Base-by-base conservation (phyloP, 192 early-diverging fungal species). In the Gaertneriomyces sp. region DNA sequence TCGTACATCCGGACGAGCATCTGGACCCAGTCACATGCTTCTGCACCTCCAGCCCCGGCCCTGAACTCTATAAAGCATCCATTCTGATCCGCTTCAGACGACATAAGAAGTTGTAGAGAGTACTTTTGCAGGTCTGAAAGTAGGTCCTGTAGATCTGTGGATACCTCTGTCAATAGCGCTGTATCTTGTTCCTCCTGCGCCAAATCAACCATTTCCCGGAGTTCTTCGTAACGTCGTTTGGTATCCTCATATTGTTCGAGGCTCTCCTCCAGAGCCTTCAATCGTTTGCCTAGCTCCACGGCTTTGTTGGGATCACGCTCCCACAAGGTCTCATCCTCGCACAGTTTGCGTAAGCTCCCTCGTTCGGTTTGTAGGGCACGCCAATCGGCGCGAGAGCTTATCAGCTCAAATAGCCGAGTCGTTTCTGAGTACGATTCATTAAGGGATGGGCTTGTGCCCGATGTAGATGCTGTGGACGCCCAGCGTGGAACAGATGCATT, bases 31-130 rank as follows among this genome's bases (percentile, higher is more conserved):
- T 81, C 81, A 47, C 79, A 81, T 7, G 77, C 40, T 63, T 84
- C 81, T 7, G 61, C 70, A 5, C 81, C 81, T 33, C 81, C 81
- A 7, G 76, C 63, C 4, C 81, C 81, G 19, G 81, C 79, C 25
- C 75, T 64, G 16, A 84, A 53, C 64, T 84, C 81, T 19, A 84
- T 64, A 53, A 84, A 84, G 51, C 81, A 84, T 25, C 77, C 76
- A 58, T 64, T 69, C 39, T 73, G 66, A 57, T 84, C 81, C 2
- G 68, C 73, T 17, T 76, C 72, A 6, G 69, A 68, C n/a, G 45
- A 74, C 81, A 83, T 79, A 66, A 83, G n/a, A 38, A 74, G 57
- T 49, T 68, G 46, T 42, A 79, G 54, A 9, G 70, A 74, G 49
- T 73, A 79, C 54, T 62, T 45, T 39, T 79, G 61, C 46, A 83